These are phyloP conservation scores for Umbelopsis sp. DNA, from an alignment of 192 early-diverging fungal species.

Conservation along the genomic window DNA sequence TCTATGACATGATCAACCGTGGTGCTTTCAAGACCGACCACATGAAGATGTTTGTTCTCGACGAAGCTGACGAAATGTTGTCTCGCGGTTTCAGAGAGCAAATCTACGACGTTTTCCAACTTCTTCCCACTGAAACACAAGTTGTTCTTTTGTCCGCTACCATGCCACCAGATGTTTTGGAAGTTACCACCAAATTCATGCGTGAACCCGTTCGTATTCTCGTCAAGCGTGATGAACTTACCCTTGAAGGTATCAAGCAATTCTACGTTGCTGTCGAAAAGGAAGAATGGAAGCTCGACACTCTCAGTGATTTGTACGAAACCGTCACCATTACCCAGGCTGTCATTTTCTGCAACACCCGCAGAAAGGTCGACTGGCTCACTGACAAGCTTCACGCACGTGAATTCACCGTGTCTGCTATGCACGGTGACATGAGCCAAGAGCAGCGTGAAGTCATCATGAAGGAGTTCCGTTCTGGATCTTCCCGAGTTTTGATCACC, in stretches of 20 bases:
- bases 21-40: conserved; percentile 76
- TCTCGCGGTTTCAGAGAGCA: conserved; percentile 97
- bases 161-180: conserved; percentile 92
- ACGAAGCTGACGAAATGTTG: conserved; percentile 97
- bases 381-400: conserved; percentile 93
- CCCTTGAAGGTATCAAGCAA: conserved; percentile 98
- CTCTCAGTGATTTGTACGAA: conserved; percentile 96
- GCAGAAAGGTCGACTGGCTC: conserved; percentile 97
- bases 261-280: conserved; percentile 97
- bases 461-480: conserved; percentile 93
- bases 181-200: conserved; percentile 98
- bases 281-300: conserved; percentile 99
- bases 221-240: conserved; percentile 99
- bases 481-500: conserved; percentile 93
- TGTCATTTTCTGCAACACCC: conserved; percentile 97
- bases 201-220: conserved; percentile 91
- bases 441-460: conserved; percentile 97
- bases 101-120: conserved; percentile 92
- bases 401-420: conserved; percentile 97
- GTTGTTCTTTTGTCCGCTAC: conserved; percentile 94
- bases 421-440: conserved; percentile 99
- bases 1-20: conserved; percentile 96
- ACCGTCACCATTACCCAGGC: conserved; percentile 97
- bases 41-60: conserved; percentile 95
- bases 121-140: conserved; percentile 89